Base-by-base conservation (phyloP, 2,329 filamentous ascomycete genomes). In the Fonsecaea pugnacius region DNA sequence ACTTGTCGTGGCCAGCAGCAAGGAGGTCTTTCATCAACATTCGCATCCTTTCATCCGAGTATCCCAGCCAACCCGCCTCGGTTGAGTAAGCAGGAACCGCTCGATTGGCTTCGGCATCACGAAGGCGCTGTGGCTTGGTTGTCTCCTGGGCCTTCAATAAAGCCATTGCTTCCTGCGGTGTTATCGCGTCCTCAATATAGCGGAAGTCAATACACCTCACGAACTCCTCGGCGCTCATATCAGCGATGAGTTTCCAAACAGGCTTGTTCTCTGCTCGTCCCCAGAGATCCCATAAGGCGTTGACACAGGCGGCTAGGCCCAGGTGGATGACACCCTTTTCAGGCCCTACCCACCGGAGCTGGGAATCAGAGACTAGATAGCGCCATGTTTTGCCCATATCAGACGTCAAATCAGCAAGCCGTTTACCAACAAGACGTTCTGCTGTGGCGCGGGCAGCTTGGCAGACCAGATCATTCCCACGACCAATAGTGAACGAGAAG, bases 221-320 rank as follows among this genome's bases (percentile, higher is more conserved):
- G 58, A 96, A 87, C 79, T 96, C 89, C 78, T 95, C 90, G 0
- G 92, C 91, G 3, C 84, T 89, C 91, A 96, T 96, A 70, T 96
- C 92, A 10, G 90, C 89, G 27, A 97, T 89, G 67, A 97, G 89
- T 64, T 88, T 85, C 93, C 92, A 96, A 14, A 96, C 91, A 3
- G 92, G 93, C 82, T 96, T 96, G 69, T 85, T 84, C 38, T 95
- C 85, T 1, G 85, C 85, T 81, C 96, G 96, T 60, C 91, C 92
- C 92, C 92, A 96, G n/a, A 96, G 85, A 77, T 96, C 92, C 92
- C 92, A 96, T 72, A 96, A 83, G 16, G 92, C 92, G 76, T 96
- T 96, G 72, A 96, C 91, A 16, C 96, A 89, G 50, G 92, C 91
- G 33, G 91, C 92, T 10, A 96, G 87, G 1, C 92, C 92, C 7